Percentiles rank a stretch among this genome's conserved stretches.
Evolutionary conservation across 352 stramenopile species (phyloP).

Genomic region (Aphanomyces invadans): DNA sequence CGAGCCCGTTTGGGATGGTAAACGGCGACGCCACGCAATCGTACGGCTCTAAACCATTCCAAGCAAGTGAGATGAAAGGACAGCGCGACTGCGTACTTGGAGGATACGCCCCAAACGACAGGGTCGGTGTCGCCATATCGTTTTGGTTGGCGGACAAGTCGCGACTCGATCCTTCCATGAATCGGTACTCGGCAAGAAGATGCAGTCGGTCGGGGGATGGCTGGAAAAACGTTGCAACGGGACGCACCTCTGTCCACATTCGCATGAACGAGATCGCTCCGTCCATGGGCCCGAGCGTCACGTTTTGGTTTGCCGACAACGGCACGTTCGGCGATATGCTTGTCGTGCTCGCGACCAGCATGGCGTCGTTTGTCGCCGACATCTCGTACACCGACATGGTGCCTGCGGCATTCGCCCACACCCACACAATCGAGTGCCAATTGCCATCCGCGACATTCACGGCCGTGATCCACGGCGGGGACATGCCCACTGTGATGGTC

Average conservation of each 20-base stretch:
- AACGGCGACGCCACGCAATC: background rate
- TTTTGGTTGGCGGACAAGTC: conserved; percentile 13
- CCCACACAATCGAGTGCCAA: conserved; percentile 9
- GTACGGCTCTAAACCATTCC: background rate
- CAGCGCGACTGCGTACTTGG: background rate
- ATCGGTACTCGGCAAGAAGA: conserved; percentile 12
- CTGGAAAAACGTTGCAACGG: background rate
- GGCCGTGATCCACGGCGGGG: background rate
- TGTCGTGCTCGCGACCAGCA: background rate
- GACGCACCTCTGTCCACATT: background rate
- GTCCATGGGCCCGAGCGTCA: background rate
- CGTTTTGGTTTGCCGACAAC: background rate
- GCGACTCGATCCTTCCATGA: conserved; percentile 1
- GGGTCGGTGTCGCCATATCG: background rate
- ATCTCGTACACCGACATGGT: background rate
- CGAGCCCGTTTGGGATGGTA: background rate
- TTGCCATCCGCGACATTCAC: background rate
- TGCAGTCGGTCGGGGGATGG: background rate
- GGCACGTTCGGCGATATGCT: background rate
- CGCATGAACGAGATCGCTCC: conserved; percentile 1
- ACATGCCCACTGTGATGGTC: background rate
- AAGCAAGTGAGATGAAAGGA: background rate
- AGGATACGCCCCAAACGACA: background rate
- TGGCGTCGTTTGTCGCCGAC: background rate
- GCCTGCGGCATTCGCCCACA: background rate